Evolutionary conservation across 345 rosid species (phyloP).

Genomic region (Isatis tinctoria): DNA sequence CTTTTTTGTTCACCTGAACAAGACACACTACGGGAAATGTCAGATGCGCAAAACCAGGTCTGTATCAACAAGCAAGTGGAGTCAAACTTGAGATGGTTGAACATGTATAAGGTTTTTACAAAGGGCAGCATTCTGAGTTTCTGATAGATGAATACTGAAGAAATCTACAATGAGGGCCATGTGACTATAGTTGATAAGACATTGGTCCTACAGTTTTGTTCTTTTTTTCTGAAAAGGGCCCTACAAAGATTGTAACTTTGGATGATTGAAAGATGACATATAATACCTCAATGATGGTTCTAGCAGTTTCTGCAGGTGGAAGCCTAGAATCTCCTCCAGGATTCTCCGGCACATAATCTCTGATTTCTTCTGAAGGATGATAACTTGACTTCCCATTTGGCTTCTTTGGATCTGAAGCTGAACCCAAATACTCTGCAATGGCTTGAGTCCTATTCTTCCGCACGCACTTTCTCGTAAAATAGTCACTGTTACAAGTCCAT

Average conservation of each 20-base stretch:
- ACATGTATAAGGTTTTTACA: background rate
- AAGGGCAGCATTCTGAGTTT: background rate
- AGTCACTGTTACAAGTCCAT: slow-evolving; percentile 24
- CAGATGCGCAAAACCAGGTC: slow-evolving; percentile 30
- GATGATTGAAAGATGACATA: slow-evolving; percentile 27
- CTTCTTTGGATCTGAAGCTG: slow-evolving; percentile 59
- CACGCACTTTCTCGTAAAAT: slow-evolving; percentile 33
- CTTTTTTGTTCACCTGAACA: slow-evolving; percentile 78
- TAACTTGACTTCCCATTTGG: slow-evolving; percentile 43
- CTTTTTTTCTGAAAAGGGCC: background rate
- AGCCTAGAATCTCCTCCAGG: slow-evolving; percentile 53
- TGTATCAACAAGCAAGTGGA: background rate
- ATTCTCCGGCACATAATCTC: slow-evolving; percentile 37
- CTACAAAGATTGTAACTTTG: background rate
- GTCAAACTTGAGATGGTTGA: background rate
- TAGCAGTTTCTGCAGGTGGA: slow-evolving; percentile 59
- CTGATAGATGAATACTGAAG: background rate
- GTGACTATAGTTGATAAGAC: background rate
- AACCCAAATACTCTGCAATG: slow-evolving; percentile 51
- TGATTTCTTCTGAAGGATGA: slow-evolving; percentile 85
- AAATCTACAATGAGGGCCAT: background rate
- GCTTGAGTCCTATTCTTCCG: slow-evolving; percentile 57
- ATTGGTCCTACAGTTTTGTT: background rate
- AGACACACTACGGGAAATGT: slow-evolving; percentile 50
- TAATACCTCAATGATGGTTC: slow-evolving; percentile 89